Percentiles rank a stretch among this genome's conserved stretches.
These are phyloP conservation scores for Davidsoniella virescens DNA, from an alignment of 2,329 filamentous ascomycete genomes.

Conservation along the genomic window DNA sequence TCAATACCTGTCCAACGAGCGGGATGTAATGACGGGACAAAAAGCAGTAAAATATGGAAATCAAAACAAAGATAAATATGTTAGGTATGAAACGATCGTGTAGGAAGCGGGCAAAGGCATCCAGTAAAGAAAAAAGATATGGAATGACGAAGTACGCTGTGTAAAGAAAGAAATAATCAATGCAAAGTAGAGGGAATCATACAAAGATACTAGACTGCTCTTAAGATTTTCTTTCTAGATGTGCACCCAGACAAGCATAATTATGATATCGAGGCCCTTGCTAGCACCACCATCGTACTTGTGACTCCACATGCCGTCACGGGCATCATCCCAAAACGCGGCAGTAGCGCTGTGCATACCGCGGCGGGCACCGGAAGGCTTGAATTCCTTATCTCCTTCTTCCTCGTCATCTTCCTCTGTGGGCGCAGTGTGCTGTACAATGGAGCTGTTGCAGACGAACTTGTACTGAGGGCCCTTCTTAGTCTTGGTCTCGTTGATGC, in stretches of 20 bases:
- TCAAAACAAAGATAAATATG: too few species aligned
- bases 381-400: conserved; percentile 46
- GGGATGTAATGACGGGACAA: too few species aligned
- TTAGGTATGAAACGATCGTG: too few species aligned
- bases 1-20: too few species aligned
- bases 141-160: neutral
- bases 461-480: conserved; percentile 52
- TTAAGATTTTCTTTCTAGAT: conserved; percentile 26
- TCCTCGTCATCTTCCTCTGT: conserved; percentile 34
- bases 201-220: neutral
- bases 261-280: conserved; percentile 53
- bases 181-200: conserved; percentile 1
- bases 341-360: conserved; percentile 82
- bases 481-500: conserved; percentile 53
- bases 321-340: conserved; percentile 82
- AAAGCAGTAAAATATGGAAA: too few species aligned
- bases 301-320: conserved; percentile 78
- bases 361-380: conserved; percentile 62
- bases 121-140: neutral
- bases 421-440: conserved; percentile 79
- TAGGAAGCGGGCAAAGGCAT: too few species aligned
- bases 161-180: too few species aligned
- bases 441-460: conserved; percentile 94
- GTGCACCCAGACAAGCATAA: conserved; percentile 65
- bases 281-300: conserved; percentile 59